Base-by-base conservation (phyloP, 75 land plant genomes). In the Larix kaempferi region DNA sequence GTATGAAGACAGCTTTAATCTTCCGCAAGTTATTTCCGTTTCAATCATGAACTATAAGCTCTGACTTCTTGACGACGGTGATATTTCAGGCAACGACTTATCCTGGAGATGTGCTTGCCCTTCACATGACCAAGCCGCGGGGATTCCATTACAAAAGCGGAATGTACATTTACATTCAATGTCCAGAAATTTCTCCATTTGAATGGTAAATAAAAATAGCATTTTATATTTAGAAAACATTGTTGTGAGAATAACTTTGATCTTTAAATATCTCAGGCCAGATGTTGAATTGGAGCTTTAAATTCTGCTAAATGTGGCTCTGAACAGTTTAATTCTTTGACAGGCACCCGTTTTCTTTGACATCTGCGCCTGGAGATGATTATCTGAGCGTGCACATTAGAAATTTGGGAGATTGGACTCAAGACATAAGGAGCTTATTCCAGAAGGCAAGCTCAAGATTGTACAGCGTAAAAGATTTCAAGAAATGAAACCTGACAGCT, bases 281-380 rank as follows among this genome's bases (percentile, higher is more conserved):
- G 54, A 49, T 49, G 54, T 49, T 49, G 54, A 49, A 49, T 10
- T 49, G 12, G 54, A 49, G 54, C 54, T 49, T 49, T 49, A 49
- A 49, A 49, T 10, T 10, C 54, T 49, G 54, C 11, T 49, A 49
- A 49, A 49, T 11, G 54, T 49, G 54, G 54, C 54, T 73, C 27
- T 19, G 19, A 29, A n/a, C 21, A 16, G 23, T 71, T 25, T 71
- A 44, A 41, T 60, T 58, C 29, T 76, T 41, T 58, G 26, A 14
- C 80, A 90, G 92, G 92, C 92, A 90, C 41, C 92, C 92, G 13
- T 90, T 83, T 57, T 90, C 92, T 14, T 49, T 90, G 14, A 90
- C 92, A 39, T 85, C 88, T 19, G 90, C 84, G 26, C 92, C 92
- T 27, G 82, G 78, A 7, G 88, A 90, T 72, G 86, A 83, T 17